phyloP scores from a whole-genome alignment of 2,329 filamentous ascomycete species.

The Xylariaceae sp. region DNA sequence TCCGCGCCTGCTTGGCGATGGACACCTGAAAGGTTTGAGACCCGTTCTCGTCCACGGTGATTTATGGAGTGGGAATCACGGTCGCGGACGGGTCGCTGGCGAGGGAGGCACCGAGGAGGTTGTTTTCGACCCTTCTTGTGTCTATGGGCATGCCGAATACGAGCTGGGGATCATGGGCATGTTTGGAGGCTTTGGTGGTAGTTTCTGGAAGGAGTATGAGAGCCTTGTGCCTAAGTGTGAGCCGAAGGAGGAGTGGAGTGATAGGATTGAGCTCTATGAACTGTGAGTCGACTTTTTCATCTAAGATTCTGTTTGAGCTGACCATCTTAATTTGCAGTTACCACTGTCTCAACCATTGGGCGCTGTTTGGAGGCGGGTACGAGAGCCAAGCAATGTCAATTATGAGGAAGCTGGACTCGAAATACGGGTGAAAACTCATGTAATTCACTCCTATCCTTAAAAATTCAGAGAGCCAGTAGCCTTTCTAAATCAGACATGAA shows the following conservation, averaged over 20 bases:
- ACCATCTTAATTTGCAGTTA: conserved; percentile 50
- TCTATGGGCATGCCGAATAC: conserved; percentile 85
- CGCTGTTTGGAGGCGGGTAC: conserved; percentile 80
- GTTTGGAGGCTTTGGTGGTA: conserved; percentile 80
- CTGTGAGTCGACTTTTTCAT: conserved; percentile 51
- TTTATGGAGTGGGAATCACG: conserved; percentile 87
- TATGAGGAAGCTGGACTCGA: conserved; percentile 68
- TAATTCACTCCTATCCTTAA: too few relatives aligned
- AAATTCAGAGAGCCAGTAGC: too few relatives aligned
- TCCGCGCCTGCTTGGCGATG: conserved; percentile 68
- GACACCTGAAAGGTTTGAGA: conserved; percentile 58
- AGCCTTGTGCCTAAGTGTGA: conserved; percentile 72
- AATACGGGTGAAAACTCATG: conserved; percentile 61
- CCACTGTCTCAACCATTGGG: conserved; percentile 85
- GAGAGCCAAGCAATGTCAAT: conserved; percentile 71
- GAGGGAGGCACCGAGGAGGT: conserved; percentile 61
- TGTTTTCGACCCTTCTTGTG: conserved; percentile 75
- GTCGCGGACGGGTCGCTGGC: conserved; percentile 56
- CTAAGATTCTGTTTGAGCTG: background rate
- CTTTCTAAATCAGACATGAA: background rate
- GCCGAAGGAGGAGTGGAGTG: conserved; percentile 78
- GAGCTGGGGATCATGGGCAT: conserved; percentile 93
- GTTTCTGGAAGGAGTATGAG: conserved; percentile 77
- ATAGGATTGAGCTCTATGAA: conserved; percentile 77
- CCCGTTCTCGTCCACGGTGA: conserved; percentile 88